These are phyloP conservation scores for Borovskyia barvae DNA, from an alignment of 208 protist species.

Conservation along the genomic window DNA sequence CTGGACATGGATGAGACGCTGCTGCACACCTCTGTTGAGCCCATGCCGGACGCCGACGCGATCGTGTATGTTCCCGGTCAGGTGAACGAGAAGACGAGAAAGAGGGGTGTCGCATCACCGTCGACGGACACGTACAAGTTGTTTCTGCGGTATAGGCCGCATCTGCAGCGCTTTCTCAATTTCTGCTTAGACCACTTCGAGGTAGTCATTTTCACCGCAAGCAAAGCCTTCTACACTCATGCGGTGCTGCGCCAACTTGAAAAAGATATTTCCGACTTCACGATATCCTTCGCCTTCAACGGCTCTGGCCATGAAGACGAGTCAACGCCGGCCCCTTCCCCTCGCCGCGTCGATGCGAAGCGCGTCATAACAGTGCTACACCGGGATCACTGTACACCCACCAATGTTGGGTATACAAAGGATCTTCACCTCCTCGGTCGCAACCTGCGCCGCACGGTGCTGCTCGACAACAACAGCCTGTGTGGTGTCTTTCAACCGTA, in stretches of 20 bases:
- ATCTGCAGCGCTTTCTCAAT: conserved; percentile 34
- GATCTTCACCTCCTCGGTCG: conserved; percentile 66
- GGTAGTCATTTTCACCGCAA: conserved; percentile 65
- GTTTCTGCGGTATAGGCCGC: conserved; percentile 47
- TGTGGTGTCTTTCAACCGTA: conserved; percentile 61
- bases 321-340: too few relatives aligned
- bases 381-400: conserved; percentile 58
- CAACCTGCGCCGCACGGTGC: conserved; percentile 31
- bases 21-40: conserved; percentile 37
- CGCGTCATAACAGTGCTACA: conserved; percentile 33
- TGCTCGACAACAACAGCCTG: conserved; percentile 62
- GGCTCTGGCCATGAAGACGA: background rate
- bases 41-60: conserved; percentile 35
- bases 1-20: conserved; percentile 63
- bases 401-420: conserved; percentile 57
- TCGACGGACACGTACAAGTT: conserved; percentile 21
- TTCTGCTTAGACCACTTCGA: conserved; percentile 41
- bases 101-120: background rate
- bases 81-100: too few relatives aligned
- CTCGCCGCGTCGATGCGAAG: background rate
- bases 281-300: conserved; percentile 1
- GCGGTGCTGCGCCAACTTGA: conserved; percentile 41
- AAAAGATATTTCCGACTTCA: conserved; percentile 24
- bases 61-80: conserved; percentile 7
- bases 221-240: conserved; percentile 34